Percentiles rank a stretch among this genome's conserved stretches.
These are phyloP conservation scores for Penicillium sp. DNA, from an alignment of 2,329 filamentous ascomycete species.

Conservation along the genomic window DNA sequence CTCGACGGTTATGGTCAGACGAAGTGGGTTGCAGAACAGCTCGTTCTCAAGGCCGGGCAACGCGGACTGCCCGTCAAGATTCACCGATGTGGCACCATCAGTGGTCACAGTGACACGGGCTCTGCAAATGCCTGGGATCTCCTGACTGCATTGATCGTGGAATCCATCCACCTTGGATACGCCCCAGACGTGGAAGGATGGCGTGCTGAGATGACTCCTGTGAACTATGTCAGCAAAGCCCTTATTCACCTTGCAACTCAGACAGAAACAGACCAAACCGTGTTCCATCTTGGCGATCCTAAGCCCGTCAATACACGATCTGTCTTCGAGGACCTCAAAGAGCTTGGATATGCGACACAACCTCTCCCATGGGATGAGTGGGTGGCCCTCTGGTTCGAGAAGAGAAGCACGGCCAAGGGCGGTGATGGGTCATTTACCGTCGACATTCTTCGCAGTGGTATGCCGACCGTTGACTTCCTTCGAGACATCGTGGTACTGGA, in stretches of 20 bases:
- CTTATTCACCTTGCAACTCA: constrained; percentile 68
- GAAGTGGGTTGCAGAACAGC: constrained; percentile 76
- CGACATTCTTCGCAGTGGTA: constrained; percentile 74
- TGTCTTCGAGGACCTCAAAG: constrained; percentile 61
- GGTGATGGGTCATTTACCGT: constrained; percentile 71
- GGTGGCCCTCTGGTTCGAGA: constrained; percentile 69
- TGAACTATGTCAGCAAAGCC: constrained; percentile 73
- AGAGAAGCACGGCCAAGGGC: constrained; percentile 60
- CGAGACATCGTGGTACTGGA: constrained; percentile 69
- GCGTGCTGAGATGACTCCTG: constrained; percentile 79
- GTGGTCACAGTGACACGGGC: constrained; percentile 69
- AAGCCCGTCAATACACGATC: constrained; percentile 62
- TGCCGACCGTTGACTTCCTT: constrained; percentile 71
- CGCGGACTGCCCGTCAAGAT: constrained; percentile 68
- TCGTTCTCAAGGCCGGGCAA: constrained; percentile 64
- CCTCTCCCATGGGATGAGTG: constrained; percentile 67
- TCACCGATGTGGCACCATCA: constrained; percentile 71
- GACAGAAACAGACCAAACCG: constrained; percentile 56
- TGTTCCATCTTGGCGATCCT: constrained; percentile 73
- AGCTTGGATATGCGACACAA: constrained; percentile 68
- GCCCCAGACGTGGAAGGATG: constrained; percentile 69
- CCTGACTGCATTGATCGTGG: constrained; percentile 69
- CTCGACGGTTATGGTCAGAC: constrained; percentile 73
- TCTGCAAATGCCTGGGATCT: constrained; percentile 76
- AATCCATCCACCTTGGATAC: constrained; percentile 69